phyloP scores from a whole-genome alignment of 2,329 filamentous ascomycete species.

The Cladophialophora psammophila region DNA sequence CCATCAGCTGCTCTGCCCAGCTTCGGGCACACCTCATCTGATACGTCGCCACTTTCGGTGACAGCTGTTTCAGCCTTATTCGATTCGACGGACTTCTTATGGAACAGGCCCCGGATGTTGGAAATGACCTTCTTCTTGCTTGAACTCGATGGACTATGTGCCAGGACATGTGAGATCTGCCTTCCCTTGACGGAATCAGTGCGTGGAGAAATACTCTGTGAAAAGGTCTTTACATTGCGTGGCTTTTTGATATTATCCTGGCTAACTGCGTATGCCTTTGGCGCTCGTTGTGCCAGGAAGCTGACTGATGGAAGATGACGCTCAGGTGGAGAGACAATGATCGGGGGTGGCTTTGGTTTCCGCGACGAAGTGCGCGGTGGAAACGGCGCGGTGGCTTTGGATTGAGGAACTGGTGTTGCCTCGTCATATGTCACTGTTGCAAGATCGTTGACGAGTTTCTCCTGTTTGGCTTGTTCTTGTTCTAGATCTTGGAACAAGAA shows the following conservation, averaged over 20 bases:
- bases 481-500: slow-evolving; percentile 31
- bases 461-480: slow-evolving; percentile 27
- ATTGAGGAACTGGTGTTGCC: not conserved
- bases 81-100: slow-evolving; percentile 40
- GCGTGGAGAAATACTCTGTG: slow-evolving; percentile 28
- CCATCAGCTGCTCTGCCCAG: not conserved
- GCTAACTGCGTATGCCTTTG: slow-evolving; percentile 21
- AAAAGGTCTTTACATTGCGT: slow-evolving; percentile 33
- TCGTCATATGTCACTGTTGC: slow-evolving; percentile 4
- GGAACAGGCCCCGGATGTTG: slow-evolving; percentile 41
- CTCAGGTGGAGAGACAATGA: slow-evolving; percentile 32
- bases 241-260: slow-evolving; percentile 23
- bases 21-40: not conserved
- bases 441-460: slow-evolving; percentile 22
- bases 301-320: slow-evolving; percentile 5
- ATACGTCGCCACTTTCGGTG: not conserved
- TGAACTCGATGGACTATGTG: slow-evolving; percentile 33
- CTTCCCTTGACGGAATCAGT: slow-evolving; percentile 23
- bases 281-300: slow-evolving; percentile 8
- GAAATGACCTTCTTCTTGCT: slow-evolving; percentile 42
- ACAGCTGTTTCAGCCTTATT: not conserved
- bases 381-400: slow-evolving; percentile 14
- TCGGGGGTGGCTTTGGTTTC: slow-evolving; percentile 35
- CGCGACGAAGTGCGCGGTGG: slow-evolving; percentile 35
- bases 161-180: slow-evolving; percentile 28